Base-by-base conservation (phyloP, 805 yeast species). In the Yamadazyma scolyti region DNA sequence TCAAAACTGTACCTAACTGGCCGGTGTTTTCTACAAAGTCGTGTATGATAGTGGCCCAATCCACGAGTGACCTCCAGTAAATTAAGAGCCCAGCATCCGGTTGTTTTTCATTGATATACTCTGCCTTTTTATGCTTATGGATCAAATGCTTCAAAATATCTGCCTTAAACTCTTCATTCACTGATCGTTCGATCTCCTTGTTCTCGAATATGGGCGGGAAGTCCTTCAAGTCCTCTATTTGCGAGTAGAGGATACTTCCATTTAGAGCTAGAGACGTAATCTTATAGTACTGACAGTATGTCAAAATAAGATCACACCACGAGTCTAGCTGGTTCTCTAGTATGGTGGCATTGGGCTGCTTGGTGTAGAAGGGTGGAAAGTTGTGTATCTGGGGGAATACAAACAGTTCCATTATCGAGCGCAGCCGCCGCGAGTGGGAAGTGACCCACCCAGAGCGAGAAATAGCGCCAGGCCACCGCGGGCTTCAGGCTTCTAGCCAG, bases 311-410 rank as follows among this genome's bases (percentile, higher is more conserved):
- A 25, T 72, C 64, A 16, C 68, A 61, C 98, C 98, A 90, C 33
- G 82, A 75, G n/a, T 69, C 68, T 10, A 82, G 59, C 56, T 90
- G 98, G 8, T 86, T 79, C 18, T 72, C 69, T 63, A 84, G 75
- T 2, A 93, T 81, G 8, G 83, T 76, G 21, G 78, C 72, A 46
- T 90, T 89, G 14, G 93, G 88, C 58, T 90, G 98, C 39, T 77
- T 71, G 6, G 97, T 93, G 61, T 78, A 90, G 44, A 90, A 76
- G 0, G 98, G 98, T 5, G 97, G 97, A 55, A 88, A 90, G 11
- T 63, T 46, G 44, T 65, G 64, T 28, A 66, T 62, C 36, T 61
- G 60, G n/a, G 72, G 71, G 43, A 63, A 66, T 31, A 45, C 44
- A 42, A 56, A 63, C 39, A 31, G 36, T 9, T 34, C 37, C 43